Evolutionary conservation across 2,329 filamentous ascomycete genomes (phyloP).

Genomic region (Didymella lethalis): DNA sequence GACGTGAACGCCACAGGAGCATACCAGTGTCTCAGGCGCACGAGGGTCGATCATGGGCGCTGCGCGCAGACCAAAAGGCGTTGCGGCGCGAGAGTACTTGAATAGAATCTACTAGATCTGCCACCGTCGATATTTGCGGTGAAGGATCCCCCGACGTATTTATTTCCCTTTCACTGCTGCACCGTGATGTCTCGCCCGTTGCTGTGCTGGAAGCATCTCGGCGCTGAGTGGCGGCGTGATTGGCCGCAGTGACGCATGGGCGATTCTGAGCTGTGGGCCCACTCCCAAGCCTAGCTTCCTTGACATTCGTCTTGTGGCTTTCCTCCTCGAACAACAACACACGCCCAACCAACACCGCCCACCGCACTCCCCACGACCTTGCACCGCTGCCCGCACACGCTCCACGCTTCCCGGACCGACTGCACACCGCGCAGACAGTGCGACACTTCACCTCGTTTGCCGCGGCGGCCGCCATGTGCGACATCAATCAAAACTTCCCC

Average conservation of each 20-base stretch:
- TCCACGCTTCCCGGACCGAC: constrained; percentile 6
- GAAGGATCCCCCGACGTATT: constrained; percentile 33
- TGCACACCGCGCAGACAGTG: constrained; percentile 23
- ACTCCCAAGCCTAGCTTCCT: constrained; percentile 12
- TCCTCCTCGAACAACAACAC: constrained; percentile 35
- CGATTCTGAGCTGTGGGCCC: constrained; percentile 6
- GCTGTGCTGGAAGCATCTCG: constrained; percentile 12
- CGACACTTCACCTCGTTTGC: constrained; percentile 28
- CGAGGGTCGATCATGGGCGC: constrained; percentile 30
- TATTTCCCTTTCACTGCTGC: neutral
- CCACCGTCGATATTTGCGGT: constrained; percentile 27
- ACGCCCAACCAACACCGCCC: constrained; percentile 22
- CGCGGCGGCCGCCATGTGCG: constrained; percentile 58
- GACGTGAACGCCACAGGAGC: constrained; percentile 26
- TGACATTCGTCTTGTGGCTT: constrained; percentile 26
- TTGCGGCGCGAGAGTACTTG: constrained; percentile 28
- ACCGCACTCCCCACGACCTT: neutral
- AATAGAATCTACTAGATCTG: constrained; percentile 46
- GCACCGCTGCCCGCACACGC: constrained; percentile 7
- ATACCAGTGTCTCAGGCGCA: constrained; percentile 27
- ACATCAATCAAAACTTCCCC: constrained; percentile 66
- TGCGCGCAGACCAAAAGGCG: constrained; percentile 24
- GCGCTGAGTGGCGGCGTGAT: constrained; percentile 4
- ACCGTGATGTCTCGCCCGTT: constrained; percentile 8
- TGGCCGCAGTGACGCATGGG: constrained; percentile 10